These are phyloP conservation scores for Saccharomyces jurei DNA, from an alignment of 805 yeast genomes.

Conservation along the genomic window DNA sequence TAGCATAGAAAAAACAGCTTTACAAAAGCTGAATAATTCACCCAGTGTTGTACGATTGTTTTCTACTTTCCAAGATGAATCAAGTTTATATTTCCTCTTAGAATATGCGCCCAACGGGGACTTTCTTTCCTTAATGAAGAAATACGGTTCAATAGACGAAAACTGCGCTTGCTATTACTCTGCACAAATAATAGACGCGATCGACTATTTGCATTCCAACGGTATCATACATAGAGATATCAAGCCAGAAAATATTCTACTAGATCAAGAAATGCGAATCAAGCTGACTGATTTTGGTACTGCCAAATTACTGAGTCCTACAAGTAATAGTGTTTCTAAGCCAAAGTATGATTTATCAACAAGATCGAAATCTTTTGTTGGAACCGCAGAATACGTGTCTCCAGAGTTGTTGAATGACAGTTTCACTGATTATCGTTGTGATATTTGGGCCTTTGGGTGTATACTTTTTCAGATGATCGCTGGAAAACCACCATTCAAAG, in stretches of 20 bases:
- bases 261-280: conserved; percentile 52
- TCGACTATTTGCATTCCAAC: conserved; percentile 59
- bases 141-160: conserved; percentile 63
- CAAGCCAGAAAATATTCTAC: conserved; percentile 72
- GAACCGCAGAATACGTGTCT: conserved; percentile 78
- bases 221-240: conserved; percentile 79
- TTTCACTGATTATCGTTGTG: conserved; percentile 84
- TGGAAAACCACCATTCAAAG: conserved; percentile 83
- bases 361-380: conserved; percentile 73
- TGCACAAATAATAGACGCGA: conserved; percentile 68
- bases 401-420: conserved; percentile 73
- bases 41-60: conserved; percentile 60
- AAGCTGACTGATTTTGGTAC: conserved; percentile 82
- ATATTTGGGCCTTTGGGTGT: conserved; percentile 99
- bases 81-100: conserved; percentile 62
- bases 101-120: conserved; percentile 81
- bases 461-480: conserved; percentile 92
- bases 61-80: conserved; percentile 74
- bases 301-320: conserved; percentile 58
- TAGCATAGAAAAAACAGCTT: conserved; percentile 72
- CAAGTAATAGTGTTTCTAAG: conserved; percentile 35
- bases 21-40: conserved; percentile 55
- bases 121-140: conserved; percentile 56
- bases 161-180: conserved; percentile 59
- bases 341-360: conserved; percentile 50